These are phyloP conservation scores for Coemansia sp. DNA, from an alignment of 192 early-diverging fungal genomes.

Conservation along the genomic window DNA sequence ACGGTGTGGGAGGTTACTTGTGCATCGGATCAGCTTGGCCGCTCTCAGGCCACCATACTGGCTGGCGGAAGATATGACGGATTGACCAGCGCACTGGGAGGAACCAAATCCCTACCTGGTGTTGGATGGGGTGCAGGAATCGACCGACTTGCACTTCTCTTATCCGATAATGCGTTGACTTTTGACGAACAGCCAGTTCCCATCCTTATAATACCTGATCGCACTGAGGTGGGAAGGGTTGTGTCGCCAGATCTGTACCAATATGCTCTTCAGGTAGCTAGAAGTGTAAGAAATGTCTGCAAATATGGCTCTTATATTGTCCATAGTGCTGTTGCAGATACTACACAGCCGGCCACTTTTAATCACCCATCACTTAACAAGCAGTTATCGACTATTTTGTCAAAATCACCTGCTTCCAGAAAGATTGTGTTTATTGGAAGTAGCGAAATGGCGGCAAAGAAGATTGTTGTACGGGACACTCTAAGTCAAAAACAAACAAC, in stretches of 20 bases:
- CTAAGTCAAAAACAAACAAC: not conserved
- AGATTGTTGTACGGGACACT: slow-evolving; percentile 7
- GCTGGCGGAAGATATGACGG: slow-evolving; percentile 69
- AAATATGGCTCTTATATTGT: slow-evolving; percentile 14
- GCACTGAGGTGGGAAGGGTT: slow-evolving; percentile 1
- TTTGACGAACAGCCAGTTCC: slow-evolving; percentile 13
- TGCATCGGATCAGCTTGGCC: slow-evolving; percentile 39
- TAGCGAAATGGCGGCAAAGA: slow-evolving; percentile 8
- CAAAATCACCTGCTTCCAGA: slow-evolving; percentile 3
- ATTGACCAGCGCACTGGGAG: slow-evolving; percentile 56
- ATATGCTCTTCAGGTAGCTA: slow-evolving; percentile 30
- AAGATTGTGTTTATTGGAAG: slow-evolving; percentile 27
- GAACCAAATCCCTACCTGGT: slow-evolving; percentile 50
- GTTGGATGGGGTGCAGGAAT: slow-evolving; percentile 67
- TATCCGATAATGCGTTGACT: slow-evolving; percentile 13
- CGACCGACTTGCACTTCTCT: slow-evolving; percentile 56
- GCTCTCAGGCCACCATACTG: slow-evolving; percentile 61
- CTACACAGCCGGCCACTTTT: not conserved
- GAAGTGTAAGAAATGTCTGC: not conserved
- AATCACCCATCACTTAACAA: slow-evolving; percentile 24
- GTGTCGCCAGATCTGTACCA: slow-evolving; percentile 11
- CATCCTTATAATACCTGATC: slow-evolving; percentile 29
- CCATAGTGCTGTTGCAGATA: slow-evolving; percentile 5
- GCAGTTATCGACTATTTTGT: slow-evolving; percentile 27
- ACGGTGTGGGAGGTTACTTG: slow-evolving; percentile 65